phyloP scores from a whole-genome alignment of 768 basidiomycete species.

The Pulveroboletus sp. region DNA sequence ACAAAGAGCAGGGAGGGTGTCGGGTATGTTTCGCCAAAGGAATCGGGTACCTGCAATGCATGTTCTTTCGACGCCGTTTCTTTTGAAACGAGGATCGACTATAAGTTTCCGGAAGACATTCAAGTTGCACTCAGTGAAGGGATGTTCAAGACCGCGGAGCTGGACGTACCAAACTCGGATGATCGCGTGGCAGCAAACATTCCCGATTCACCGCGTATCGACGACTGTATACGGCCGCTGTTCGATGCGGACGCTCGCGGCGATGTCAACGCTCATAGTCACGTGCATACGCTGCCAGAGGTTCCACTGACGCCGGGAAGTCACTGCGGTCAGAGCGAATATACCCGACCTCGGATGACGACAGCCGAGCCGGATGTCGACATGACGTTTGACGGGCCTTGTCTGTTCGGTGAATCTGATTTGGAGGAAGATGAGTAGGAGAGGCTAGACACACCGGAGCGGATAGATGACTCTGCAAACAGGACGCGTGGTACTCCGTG shows the following conservation, averaged over 20 bases:
- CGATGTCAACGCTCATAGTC: not conserved
- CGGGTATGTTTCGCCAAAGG: slow-evolving; percentile 12
- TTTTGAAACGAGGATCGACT: not conserved
- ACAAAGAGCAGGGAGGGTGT: slow-evolving; percentile 27
- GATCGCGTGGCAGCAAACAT: not conserved
- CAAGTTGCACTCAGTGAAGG: not conserved
- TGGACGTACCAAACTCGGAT: slow-evolving; percentile 2
- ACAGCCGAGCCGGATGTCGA: slow-evolving; percentile 1
- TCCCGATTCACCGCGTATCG: not conserved
- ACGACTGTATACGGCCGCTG: not conserved
- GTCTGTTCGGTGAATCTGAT: slow-evolving; percentile 30
- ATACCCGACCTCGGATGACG: not conserved
- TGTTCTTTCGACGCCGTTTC: not conserved
- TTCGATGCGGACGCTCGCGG: not conserved
- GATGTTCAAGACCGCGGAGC: not conserved
- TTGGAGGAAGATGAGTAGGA: slow-evolving; percentile 24
- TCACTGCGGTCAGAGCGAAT: not conserved
- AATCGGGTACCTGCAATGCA: not conserved
- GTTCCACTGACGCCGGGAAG: not conserved
- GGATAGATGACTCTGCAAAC: too few relatives aligned
- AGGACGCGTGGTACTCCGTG: too few relatives aligned
- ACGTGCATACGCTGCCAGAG: not conserved
- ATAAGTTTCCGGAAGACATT: not conserved
- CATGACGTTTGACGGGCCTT: slow-evolving; percentile 20
- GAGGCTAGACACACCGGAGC: too few relatives aligned